A percentile compares a stretch with the other conserved stretches of the same genome.
These are phyloP conservation scores for Rhizopus arrhizus DNA, from an alignment of 371 early-diverging fungal genomes.

Conservation along the genomic window DNA sequence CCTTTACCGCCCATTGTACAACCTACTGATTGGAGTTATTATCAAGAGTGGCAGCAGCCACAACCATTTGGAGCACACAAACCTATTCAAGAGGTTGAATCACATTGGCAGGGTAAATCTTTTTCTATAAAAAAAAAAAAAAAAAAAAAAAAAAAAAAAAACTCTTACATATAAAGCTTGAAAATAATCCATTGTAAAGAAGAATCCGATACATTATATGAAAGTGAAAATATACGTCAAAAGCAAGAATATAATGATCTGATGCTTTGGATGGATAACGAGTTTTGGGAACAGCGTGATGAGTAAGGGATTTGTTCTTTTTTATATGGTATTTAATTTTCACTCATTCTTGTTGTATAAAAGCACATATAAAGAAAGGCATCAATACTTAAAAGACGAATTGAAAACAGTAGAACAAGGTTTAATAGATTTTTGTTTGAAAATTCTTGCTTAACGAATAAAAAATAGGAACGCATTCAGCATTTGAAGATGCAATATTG, in stretches of 20 bases:
- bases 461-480: conserved; percentile 33
- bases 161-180: conserved; percentile 22
- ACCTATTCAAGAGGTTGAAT: not conserved
- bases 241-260: conserved; percentile 36
- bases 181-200: conserved; percentile 3
- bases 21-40: not conserved
- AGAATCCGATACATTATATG: conserved; percentile 28
- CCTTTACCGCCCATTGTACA: conserved; percentile 2
- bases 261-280: conserved; percentile 34
- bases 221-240: conserved; percentile 28
- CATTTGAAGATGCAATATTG: conserved; percentile 26
- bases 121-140: not conserved
- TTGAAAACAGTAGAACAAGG: conserved; percentile 31
- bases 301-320: conserved; percentile 19
- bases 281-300: conserved; percentile 38
- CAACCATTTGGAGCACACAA: conserved; percentile 6
- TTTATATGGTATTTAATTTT: not conserved
- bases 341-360: not conserved
- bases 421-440: conserved; percentile 1
- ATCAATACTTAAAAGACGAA: conserved; percentile 28
- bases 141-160: conserved; percentile 9
- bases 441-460: not conserved
- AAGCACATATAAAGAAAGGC: not conserved
- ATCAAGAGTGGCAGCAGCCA: not conserved
- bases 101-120: conserved; percentile 3